Evolutionary conservation across 2,329 filamentous ascomycete species (phyloP), one percentile per base, ranked within the genome.

Genomic region (Neofusicoccum kwambonambiense): DNA sequence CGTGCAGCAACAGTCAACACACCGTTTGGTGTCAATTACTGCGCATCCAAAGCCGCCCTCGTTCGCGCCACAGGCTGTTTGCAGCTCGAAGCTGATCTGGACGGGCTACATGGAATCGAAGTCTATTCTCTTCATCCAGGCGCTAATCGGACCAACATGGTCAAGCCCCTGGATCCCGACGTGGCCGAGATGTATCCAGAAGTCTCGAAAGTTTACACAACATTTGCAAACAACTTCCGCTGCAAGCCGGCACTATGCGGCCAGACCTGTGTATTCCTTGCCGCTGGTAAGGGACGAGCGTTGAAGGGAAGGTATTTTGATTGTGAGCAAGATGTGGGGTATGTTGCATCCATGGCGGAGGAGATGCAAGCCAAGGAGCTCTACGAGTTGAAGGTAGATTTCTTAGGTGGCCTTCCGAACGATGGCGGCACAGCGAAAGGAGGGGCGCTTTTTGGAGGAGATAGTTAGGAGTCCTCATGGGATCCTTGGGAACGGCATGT

Each of bases 191-290:
- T 27, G 17, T 31, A 27, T 17, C 45, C 45, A 13, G 45, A 49
- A 4, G n/a, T 49, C 17, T 15, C 17, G 17, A 19, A 49, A 7
- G 45, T 17, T 27, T 49, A 49, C 17, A n/a, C 17, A 11, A 49
- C 8, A 2, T 49, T 49, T 27, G 45, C 17, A 4, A 9, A 49
- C 19, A 49, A 49, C 9, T 49, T 49, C 45, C 45, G 7, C 12
- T 49, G 45, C 45, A 13, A 49, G 1, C 70, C 72, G 11, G 62
- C 65, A 6, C 64, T 75, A 9, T 75, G 72, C 56, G 73, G 72
- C 11, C 73, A 75, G 62, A 74, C 71, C 0, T 75, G 72, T 49
- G 73, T 72, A 2, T 75, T 67, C 65, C 52, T 75, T 1, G 72
- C 72, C 7, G 67, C 70, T 1, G 72, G 73, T 4, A 67, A 70